phyloP scores from a whole-genome alignment of 2,329 filamentous ascomycete genomes.

The Alternaria sp. region DNA sequence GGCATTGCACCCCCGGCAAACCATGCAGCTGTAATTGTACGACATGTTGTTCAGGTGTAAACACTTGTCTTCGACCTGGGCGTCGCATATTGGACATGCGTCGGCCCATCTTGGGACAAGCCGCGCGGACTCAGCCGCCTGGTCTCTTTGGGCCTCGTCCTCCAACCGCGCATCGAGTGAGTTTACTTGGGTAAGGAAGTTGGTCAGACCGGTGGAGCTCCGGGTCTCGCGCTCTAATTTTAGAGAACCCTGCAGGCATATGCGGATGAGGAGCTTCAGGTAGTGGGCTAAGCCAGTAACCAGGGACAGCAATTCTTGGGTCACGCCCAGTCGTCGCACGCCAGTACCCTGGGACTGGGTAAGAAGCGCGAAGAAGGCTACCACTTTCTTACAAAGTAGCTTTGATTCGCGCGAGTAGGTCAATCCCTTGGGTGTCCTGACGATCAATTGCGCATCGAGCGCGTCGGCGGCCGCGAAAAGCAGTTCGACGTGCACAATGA shows the following conservation, averaged over 20 bases:
- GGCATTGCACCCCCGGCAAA: conserved; percentile 72
- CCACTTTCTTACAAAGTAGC: conserved; percentile 98
- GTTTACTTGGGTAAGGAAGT: conserved; percentile 82
- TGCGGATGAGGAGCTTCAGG: conserved; percentile 94
- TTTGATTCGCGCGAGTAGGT: conserved; percentile 97
- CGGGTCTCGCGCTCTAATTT: conserved; percentile 86
- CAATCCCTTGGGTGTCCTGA: conserved; percentile 77
- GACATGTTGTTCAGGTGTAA: conserved; percentile 74
- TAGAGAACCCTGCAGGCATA: conserved; percentile 91
- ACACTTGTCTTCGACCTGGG: conserved; percentile 95
- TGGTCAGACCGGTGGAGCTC: conserved; percentile 75
- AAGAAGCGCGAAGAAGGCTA: conserved; percentile 93
- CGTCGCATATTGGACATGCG: conserved; percentile 79
- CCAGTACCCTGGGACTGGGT: conserved; percentile 93
- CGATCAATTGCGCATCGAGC: conserved; percentile 75
- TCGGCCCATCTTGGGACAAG: conserved; percentile 64
- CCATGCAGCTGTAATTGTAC: conserved; percentile 83
- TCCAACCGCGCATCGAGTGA: conserved; percentile 69
- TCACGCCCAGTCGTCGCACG: conserved; percentile 90
- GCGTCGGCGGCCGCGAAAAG: conserved; percentile 88
- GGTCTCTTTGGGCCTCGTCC: conserved; percentile 48
- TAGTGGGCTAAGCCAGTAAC: conserved; percentile 97
- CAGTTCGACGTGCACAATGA: conserved; percentile 95
- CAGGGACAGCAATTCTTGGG: conserved; percentile 95
- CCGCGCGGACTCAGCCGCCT: conserved; percentile 49